Base-by-base conservation (phyloP, 768 basidiomycete species). In the Gautieria morchelliformis region DNA sequence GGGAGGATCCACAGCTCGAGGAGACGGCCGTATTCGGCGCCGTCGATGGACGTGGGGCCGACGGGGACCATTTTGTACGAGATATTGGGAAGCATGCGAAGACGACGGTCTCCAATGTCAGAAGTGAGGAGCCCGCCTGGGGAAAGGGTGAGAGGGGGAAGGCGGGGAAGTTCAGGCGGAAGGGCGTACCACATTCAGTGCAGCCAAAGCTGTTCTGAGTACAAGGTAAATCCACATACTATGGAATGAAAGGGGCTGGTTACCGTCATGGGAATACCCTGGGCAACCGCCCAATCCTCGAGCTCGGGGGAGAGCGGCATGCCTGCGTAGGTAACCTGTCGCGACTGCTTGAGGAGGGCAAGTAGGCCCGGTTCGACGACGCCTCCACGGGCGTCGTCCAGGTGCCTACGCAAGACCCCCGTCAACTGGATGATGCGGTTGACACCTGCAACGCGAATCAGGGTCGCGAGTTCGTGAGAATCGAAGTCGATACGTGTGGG, bases 341-440 rank as follows among this genome's bases (percentile, higher is more conserved):
- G 80, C 42, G 89, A 71, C 61, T 68, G 68, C 48, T 70, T 68
- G 35, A 90, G 75, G 49, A 80, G 70, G 11, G 74, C 72, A 59
- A 89, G 73, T 32, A 89, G 72, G 64, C 79, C 82, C 59, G 83
- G 74, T 64, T 89, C 53, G 17, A 22, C 14, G 19, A 37, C 22
- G 14, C n/a, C 74, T 49, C 72, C 68, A 52, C 79, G 80, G 40
- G 87, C 75, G 59, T 76, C 76, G 46, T 76, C 78, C 61, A 91
- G 73, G 63, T 89, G 84, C 37, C 67, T 73, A 19, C 78, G 74
- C 58, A 91, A 77, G 75, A 85, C 86, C 2, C 83, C 75, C 4
- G 81, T 75, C 63, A 91, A 91, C 64, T 87, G 85, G 66, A 84
- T 84, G 7, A 90, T 72, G 50, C 86, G 83, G 66, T 87, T 91